phyloP scores from a whole-genome alignment of 306 rosid genomes.

The Lablab purpureus region DNA sequence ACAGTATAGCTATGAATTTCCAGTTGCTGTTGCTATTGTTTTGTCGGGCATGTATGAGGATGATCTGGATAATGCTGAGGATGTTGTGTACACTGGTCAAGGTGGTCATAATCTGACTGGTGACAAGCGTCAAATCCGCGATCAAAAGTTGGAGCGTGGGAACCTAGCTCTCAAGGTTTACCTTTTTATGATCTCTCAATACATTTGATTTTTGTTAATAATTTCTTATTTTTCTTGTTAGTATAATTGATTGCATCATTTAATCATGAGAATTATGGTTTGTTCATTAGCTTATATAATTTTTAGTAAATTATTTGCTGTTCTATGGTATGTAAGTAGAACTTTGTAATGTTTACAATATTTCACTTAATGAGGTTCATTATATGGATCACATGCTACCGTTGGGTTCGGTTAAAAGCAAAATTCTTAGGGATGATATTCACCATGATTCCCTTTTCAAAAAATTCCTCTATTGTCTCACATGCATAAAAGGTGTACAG shows the following conservation, averaged over 20 bases:
- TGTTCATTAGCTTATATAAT: background rate
- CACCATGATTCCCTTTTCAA: background rate
- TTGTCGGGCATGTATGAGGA: slow-evolving; percentile 97
- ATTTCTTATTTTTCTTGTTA: background rate
- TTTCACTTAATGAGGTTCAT: background rate
- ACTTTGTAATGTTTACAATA: background rate
- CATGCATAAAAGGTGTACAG: background rate
- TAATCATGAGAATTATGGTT: background rate
- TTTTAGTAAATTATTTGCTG: background rate
- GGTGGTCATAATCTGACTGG: slow-evolving; percentile 95
- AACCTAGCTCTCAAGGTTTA: slow-evolving; percentile 94
- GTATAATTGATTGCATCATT: slow-evolving; percentile 1
- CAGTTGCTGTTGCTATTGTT: slow-evolving; percentile 90
- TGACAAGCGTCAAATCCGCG: slow-evolving; percentile 80
- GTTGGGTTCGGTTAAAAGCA: background rate
- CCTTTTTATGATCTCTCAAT: slow-evolving; percentile 22
- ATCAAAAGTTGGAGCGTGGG: slow-evolving; percentile 82
- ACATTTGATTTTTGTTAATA: background rate
- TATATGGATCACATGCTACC: background rate
- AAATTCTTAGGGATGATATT: background rate
- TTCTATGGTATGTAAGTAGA: background rate
- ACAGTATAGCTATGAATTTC: slow-evolving; percentile 66
- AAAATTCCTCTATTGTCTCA: background rate
- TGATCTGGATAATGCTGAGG: slow-evolving; percentile 94
- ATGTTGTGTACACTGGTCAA: slow-evolving; percentile 94